Conservation (phyloP, 768 basidiomycete species). For the Trametes coccinea region DNA sequence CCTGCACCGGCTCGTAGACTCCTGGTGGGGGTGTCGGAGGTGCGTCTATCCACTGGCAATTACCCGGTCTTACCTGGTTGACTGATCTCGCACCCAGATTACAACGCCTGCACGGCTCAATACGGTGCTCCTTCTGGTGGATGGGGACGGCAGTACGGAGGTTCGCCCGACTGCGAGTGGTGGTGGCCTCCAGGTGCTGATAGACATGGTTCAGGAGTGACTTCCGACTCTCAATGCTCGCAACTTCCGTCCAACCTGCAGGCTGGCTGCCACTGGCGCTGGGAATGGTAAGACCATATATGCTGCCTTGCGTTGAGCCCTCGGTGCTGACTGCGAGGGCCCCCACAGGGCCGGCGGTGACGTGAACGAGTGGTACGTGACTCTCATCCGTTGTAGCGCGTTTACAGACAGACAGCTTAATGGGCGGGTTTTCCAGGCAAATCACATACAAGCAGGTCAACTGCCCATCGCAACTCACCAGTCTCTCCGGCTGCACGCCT, state of each 20-base stretch:
- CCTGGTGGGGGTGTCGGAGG: conserved; percentile 29
- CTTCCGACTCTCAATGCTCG: conserved; percentile 26
- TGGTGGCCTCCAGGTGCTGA: not conserved
- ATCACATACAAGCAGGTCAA: conserved; percentile 26
- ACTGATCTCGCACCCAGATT: conserved; percentile 3
- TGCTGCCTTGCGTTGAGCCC: not conserved
- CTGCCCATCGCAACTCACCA: conserved; percentile 27
- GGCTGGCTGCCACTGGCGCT: conserved; percentile 31
- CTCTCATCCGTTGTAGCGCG: no score
- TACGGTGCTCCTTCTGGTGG: conserved; percentile 22
- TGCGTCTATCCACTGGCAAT: not conserved
- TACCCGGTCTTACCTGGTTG: not conserved
- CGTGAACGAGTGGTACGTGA: conserved; percentile 14
- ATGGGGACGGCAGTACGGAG: conserved; percentile 21
- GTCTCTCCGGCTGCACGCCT: conserved; percentile 24
- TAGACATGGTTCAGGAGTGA: conserved; percentile 16
- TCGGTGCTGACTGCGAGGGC: not conserved
- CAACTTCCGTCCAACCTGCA: conserved; percentile 27
- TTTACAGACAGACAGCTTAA: not conserved
- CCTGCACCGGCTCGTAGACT: conserved; percentile 6
- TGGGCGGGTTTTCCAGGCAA: not conserved
- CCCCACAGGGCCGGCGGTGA: conserved; percentile 13
- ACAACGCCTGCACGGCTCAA: conserved; percentile 25
- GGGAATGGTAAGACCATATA: conserved; percentile 21
- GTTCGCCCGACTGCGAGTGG: not conserved